These are phyloP conservation scores for Diutina scorzettiae DNA, from an alignment of 1,139 yeast species.

Conservation along the genomic window DNA sequence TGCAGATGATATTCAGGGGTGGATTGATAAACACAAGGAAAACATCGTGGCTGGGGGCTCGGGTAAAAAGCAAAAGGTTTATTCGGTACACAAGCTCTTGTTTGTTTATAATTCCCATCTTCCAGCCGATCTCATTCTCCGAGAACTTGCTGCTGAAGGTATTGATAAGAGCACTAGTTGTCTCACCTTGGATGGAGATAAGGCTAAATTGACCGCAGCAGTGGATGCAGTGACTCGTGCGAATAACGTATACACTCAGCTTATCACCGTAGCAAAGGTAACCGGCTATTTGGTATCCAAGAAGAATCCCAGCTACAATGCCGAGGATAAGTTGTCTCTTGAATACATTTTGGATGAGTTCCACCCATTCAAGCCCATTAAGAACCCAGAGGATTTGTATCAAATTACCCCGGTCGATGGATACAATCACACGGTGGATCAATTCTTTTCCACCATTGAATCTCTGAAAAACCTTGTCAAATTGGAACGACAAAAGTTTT, in stretches of 20 bases:
- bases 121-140: slow-evolving; percentile 67
- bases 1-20: slow-evolving; percentile 25
- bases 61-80: slow-evolving; percentile 28
- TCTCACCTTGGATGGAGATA: slow-evolving; percentile 20
- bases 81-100: slow-evolving; percentile 58
- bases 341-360: slow-evolving; percentile 65
- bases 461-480: slow-evolving; percentile 64
- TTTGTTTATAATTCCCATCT: slow-evolving; percentile 62
- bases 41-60: slow-evolving; percentile 14
- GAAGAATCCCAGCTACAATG: slow-evolving; percentile 37
- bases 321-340: slow-evolving; percentile 24
- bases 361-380: slow-evolving; percentile 67
- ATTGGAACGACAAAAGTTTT: slow-evolving; percentile 64
- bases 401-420: slow-evolving; percentile 36
- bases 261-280: slow-evolving; percentile 17
- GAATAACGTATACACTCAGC: slow-evolving; percentile 16
- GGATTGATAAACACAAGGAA: slow-evolving; percentile 36
- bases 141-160: slow-evolving; percentile 33
- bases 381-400: slow-evolving; percentile 20
- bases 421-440: slow-evolving; percentile 73
- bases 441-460: slow-evolving; percentile 75
- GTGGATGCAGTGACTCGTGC: slow-evolving; percentile 29
- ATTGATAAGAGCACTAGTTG: slow-evolving; percentile 35
- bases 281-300: slow-evolving; percentile 61
- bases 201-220: slow-evolving; percentile 15